A percentile compares a stretch with the other conserved stretches of the same genome.
These are phyloP conservation scores for Galeopsis tetrahit DNA, from an alignment of 257 asterid species.

Conservation along the genomic window DNA sequence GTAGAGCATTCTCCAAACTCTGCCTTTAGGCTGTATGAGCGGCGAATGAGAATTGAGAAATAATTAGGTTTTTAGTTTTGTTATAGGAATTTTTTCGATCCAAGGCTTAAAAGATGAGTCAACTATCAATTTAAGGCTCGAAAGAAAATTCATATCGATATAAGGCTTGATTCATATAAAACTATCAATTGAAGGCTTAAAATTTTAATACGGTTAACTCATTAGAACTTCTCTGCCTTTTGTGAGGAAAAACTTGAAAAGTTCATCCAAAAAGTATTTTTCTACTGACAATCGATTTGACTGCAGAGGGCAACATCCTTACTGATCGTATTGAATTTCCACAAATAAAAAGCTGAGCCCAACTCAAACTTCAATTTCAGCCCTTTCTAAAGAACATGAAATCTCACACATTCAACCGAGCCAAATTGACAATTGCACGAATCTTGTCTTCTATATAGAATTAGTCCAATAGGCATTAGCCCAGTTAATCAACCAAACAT, in stretches of 20 bases:
- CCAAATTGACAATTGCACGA: slow-evolving; percentile 59
- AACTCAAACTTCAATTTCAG: slow-evolving; percentile 55
- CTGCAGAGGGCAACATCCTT: slow-evolving; percentile 52
- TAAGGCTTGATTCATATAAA: no score
- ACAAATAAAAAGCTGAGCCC: slow-evolving; percentile 54
- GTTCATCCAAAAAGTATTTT: slow-evolving; percentile 57
- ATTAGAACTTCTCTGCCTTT: slow-evolving; percentile 60
- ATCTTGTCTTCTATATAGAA: slow-evolving; percentile 73
- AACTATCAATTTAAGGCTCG: no score
- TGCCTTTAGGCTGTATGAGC: no score
- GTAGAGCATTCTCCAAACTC: no score
- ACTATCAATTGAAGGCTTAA: no score
- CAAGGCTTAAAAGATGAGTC: no score
- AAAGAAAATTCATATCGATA: no score
- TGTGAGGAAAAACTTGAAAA: slow-evolving; percentile 46
- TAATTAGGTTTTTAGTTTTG: no score
- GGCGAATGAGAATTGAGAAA: no score
- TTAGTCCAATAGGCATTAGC: no score
- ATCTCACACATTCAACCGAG: slow-evolving; percentile 56
- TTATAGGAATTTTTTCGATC: no score
- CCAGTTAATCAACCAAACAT: no score
- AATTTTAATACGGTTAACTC: slow-evolving; percentile 35
- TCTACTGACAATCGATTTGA: slow-evolving; percentile 46
- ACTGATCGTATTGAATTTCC: slow-evolving; percentile 59
- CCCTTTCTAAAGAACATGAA: slow-evolving; percentile 57